These are phyloP conservation scores for Thuja plicata DNA, from an alignment of 83 land plant species.

Conservation along the genomic window DNA sequence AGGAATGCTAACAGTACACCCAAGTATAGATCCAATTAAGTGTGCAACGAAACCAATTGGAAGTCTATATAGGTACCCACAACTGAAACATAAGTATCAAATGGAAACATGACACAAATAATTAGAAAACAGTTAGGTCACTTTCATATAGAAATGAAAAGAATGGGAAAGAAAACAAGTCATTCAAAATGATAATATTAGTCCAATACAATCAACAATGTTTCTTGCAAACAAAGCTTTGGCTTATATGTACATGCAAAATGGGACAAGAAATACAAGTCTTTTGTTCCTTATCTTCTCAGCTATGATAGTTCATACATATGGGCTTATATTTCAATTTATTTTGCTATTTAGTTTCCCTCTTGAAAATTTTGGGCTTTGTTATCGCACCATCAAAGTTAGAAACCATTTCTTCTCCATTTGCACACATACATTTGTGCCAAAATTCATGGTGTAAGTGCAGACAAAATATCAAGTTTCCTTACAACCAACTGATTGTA, in stretches of 20 bases:
- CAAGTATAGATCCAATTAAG: slow-evolving; percentile 88
- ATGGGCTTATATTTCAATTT: not conserved
- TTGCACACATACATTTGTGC: not conserved
- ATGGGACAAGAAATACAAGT: not conserved
- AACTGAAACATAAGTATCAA: slow-evolving; percentile 30
- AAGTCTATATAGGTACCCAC: slow-evolving; percentile 94
- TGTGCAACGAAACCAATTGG: slow-evolving; percentile 88
- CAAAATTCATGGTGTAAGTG: not conserved
- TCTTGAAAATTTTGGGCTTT: not conserved
- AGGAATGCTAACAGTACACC: slow-evolving; percentile 84
- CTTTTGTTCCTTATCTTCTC: not conserved
- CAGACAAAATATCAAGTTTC: not conserved
- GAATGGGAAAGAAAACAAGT: not conserved
- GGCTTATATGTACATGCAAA: not conserved
- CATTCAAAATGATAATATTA: not conserved
- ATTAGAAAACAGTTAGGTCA: not conserved
- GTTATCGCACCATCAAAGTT: not conserved
- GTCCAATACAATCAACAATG: not conserved
- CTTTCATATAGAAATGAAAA: not conserved
- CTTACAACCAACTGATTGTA: not conserved
- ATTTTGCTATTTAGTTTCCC: not conserved
- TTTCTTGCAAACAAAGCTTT: not conserved
- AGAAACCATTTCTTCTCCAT: not conserved
- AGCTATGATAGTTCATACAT: not conserved
- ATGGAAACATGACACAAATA: not conserved